Evolutionary conservation across 768 basidiomycete species (phyloP).

Genomic region (Suillus weaverae): DNA sequence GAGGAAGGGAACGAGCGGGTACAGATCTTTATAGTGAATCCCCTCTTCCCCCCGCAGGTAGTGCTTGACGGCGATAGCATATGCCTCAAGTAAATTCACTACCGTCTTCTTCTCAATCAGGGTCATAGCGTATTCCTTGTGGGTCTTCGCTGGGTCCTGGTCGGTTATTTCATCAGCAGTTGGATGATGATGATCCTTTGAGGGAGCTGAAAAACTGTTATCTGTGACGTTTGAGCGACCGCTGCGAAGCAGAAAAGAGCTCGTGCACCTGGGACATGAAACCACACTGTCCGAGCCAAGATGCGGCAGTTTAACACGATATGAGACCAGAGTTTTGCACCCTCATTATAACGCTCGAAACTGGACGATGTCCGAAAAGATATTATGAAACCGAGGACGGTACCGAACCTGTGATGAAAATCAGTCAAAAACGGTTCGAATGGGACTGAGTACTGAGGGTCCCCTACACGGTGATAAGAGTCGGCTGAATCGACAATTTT

Average conservation of each 20-base stretch:
- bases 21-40: constrained; percentile 45
- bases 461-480: constrained; percentile 66
- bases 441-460: neutral
- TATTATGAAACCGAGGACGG: constrained; percentile 73
- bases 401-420: constrained; percentile 45
- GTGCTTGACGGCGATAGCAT: constrained; percentile 64
- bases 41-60: constrained; percentile 59
- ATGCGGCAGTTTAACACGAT: constrained; percentile 55
- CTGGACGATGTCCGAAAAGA: constrained; percentile 71
- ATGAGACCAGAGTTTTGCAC: constrained; percentile 63
- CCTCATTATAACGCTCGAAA: constrained; percentile 75
- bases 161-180: constrained; percentile 13
- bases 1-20: constrained; percentile 71
- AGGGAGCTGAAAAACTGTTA: constrained; percentile 18
- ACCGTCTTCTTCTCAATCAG: constrained; percentile 69
- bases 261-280: constrained; percentile 57
- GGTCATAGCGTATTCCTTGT: constrained; percentile 42
- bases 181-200: constrained; percentile 6
- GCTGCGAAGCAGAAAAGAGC: constrained; percentile 10
- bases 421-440: constrained; percentile 24
- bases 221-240: constrained; percentile 14
- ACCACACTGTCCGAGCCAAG: constrained; percentile 64
- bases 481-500: constrained; percentile 44
- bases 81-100: constrained; percentile 68
- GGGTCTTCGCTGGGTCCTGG: constrained; percentile 11